Evolutionary conservation across 2,329 filamentous ascomycete species (phyloP), one percentile per base, ranked within the genome.

Genomic region (Setomelanomma holmii): DNA sequence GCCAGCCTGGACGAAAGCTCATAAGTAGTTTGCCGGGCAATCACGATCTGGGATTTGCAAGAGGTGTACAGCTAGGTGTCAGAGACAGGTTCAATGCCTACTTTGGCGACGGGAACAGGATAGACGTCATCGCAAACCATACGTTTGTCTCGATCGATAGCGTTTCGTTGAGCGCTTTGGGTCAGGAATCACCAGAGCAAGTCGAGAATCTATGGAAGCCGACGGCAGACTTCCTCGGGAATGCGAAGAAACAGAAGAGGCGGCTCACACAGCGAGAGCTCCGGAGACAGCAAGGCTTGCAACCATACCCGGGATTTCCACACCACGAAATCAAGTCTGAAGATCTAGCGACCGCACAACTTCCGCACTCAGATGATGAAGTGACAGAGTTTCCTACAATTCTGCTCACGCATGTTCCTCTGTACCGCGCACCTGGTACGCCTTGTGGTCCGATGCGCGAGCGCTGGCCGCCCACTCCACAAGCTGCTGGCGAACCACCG

Each of bases 111-210:
- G 85, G 88, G n/a, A 98, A 97, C 73, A 83, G 91, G 7, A 87
- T 99, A 17, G 92, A 98, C 72, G 83, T 98, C 4, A 83, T 98
- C 46, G 95, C 91, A 11, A 99, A 99, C 69, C 95, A 99, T 72
- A 96, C 91, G 0, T 92, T 99, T 70, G 90, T 99, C 17, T 96
- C 91, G 0, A 83, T 99, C 6, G 95, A 99, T 71, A 86, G 89
- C 0, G 88, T 96, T 4, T 97, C 93, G 0, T 76, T 98, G 64
- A 96, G 91, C 68, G 93, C 95, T 3, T 79, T 82, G 70, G 83
- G 84, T 45, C 82, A 86, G 58, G 60, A 65, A 11, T 65, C 64
- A n/a, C 79, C 80, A 4, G 76, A 84, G 46, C 79, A 80, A 5
- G 80, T 80, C 45, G 79, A 82, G 33, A 73, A 78, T 35, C 89